Evolutionary conservation across 495 filamentous ascomycete genomes (phyloP).

Genomic region (Aspergillus affinis): DNA sequence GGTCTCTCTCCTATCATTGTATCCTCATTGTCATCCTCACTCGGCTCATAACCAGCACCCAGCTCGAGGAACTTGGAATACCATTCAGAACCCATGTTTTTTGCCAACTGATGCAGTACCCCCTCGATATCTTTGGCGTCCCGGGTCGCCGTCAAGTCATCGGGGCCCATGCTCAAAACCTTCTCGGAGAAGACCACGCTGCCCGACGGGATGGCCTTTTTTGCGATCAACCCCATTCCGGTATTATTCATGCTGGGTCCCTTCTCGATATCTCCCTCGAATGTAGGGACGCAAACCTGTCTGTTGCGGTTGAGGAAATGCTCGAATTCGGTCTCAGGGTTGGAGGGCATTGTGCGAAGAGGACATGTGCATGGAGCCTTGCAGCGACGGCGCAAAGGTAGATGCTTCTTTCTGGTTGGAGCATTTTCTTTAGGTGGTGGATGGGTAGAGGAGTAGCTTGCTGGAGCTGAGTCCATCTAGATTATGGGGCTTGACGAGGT

Average conservation of each 20-base stretch:
- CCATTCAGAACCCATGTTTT: slow-evolving; percentile 16
- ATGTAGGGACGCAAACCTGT: neutral
- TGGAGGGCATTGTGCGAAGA: neutral
- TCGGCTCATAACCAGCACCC: neutral
- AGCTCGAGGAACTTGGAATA: slow-evolving; percentile 5
- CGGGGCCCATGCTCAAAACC: neutral
- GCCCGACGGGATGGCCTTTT: slow-evolving; percentile 9
- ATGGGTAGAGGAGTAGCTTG: no score
- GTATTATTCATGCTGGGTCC: slow-evolving; percentile 3
- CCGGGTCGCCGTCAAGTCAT: slow-evolving; percentile 1
- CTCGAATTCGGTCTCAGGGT: neutral
- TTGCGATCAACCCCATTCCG: slow-evolving; percentile 13
- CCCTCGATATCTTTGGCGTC: neutral
- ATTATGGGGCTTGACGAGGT: no score
- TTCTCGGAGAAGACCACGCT: slow-evolving; percentile 14
- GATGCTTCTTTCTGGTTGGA: neutral
- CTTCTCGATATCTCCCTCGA: neutral
- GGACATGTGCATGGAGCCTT: neutral
- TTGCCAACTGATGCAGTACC: slow-evolving; percentile 9
- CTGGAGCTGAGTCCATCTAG: no score
- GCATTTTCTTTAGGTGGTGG: neutral
- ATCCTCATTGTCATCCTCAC: neutral
- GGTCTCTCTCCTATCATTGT: neutral
- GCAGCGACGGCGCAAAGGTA: neutral
- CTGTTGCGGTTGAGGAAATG: neutral